Evolutionary conservation across 164 flowering plant species (phyloP), one percentile per base, ranked within the genome.

Genomic region (Nelumbo lutea): DNA sequence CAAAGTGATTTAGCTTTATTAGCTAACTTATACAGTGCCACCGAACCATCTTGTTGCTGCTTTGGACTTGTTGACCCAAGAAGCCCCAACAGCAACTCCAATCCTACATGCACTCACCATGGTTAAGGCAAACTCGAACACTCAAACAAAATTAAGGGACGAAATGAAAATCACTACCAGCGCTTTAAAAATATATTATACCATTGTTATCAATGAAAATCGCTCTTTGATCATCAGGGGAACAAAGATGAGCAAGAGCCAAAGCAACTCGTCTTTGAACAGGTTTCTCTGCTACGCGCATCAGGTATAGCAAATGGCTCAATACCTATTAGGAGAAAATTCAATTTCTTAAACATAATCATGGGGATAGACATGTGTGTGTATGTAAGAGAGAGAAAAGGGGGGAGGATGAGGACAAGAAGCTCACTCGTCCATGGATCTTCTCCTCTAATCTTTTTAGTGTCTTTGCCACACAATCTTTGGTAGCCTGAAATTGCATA

Each of bases 391-490:
- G 41, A 59, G 56, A 10, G 15, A 56, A 39, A 39, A 55, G 0
- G 5, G 8, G 14, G 50, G 50, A 57, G 46, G 42, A 57, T 48
- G 57, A 42, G 52, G 42, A 69, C 39, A 60, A 46, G 53, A 60
- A 4, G 81, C 97, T 77, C 72, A 96, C 99, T 71, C 96, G 82
- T 68, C 91, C 97, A 78, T 85, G 85, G 64, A 93, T 88, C 84
- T 93, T 96, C 80, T 93, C 98, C 83, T 93, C 98, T 62, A 96
- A 77, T 82, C 99, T 84, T 77, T 93, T 96, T 76, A 96, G 74
- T 44, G 99, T 96, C 81, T 90, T 96, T 55, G 99, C 91, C 2
- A 93, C 96, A 87, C 99, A 96, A 82, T 96, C 99, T 76, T 92
- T 91, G 56, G 96, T 90, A 68, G 96, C 90, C 96, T 91, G 83